Percentiles rank a stretch among this genome's conserved stretches.
Evolutionary conservation across 148 eudicot species (phyloP).

Genomic region (Chenopodium quinoa): DNA sequence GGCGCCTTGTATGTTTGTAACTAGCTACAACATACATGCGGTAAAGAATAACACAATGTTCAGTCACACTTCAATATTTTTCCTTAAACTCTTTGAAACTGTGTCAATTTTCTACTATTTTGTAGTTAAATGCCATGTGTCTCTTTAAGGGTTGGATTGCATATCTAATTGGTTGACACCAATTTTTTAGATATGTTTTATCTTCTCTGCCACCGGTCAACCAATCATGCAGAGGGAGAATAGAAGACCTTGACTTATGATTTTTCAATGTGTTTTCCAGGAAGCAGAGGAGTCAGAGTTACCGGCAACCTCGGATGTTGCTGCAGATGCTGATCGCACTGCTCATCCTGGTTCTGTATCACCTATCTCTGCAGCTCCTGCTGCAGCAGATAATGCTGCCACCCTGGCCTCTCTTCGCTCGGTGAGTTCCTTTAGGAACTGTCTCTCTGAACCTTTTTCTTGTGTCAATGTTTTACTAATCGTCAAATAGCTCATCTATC

Average conservation of each 20-base stretch:
- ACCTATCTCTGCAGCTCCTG: conserved; percentile 51
- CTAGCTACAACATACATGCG: neutral
- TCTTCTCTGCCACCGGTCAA: neutral
- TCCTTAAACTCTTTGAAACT: neutral
- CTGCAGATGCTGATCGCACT: conserved; percentile 39
- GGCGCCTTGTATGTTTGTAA: neutral
- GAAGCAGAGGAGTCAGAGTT: conserved; percentile 53
- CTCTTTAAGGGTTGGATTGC: neutral
- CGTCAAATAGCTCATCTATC: neutral
- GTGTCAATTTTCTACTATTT: neutral
- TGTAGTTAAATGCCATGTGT: neutral
- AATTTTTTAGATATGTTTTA: neutral
- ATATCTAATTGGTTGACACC: neutral
- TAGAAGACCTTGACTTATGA: conserved; percentile 7
- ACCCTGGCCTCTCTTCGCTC: conserved; percentile 76
- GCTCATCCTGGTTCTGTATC: conserved; percentile 40
- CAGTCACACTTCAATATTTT: neutral
- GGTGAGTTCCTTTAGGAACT: conserved; percentile 40
- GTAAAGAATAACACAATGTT: neutral
- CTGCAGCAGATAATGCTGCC: conserved; percentile 58
- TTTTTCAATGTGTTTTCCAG: conserved; percentile 35
- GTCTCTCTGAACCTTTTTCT: neutral
- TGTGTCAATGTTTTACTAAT: neutral
- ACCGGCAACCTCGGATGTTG: conserved; percentile 40
- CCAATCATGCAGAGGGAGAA: neutral